A percentile compares a stretch with the other conserved stretches of the same genome.
Evolutionary conservation across 2,329 filamentous ascomycete species (phyloP).

Genomic region (Colletotrichum horii): DNA sequence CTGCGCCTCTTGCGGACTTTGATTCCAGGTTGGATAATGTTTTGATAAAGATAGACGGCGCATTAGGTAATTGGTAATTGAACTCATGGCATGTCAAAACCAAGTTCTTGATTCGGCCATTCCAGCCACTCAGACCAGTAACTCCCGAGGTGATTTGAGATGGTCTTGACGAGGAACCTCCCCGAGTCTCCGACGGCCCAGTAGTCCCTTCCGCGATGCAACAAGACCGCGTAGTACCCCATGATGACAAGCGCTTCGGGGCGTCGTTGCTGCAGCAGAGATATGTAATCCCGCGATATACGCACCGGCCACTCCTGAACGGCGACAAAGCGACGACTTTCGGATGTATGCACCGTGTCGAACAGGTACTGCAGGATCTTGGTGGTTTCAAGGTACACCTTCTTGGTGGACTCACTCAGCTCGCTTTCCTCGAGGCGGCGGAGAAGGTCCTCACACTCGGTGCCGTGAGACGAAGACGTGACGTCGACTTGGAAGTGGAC

Average conservation of each 20-base stretch:
- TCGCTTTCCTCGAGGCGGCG: conserved; percentile 20
- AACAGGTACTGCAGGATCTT: background rate
- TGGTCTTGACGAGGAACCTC: conserved; percentile 24
- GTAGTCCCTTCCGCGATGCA: conserved; percentile 34
- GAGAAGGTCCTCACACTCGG: conserved; percentile 32
- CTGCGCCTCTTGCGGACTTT: background rate
- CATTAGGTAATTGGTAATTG: background rate
- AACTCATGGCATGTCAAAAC: background rate
- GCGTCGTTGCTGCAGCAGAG: background rate
- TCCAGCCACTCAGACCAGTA: conserved; percentile 30
- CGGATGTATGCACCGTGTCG: background rate
- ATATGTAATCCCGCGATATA: conserved; percentile 36
- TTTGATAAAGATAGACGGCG: background rate
- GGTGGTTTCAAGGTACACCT: background rate
- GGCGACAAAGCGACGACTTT: conserved; percentile 26
- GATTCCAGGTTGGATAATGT: background rate
- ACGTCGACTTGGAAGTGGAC: background rate
- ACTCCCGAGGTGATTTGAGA: conserved; percentile 23
- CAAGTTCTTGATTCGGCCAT: conserved; percentile 23
- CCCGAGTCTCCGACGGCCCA: conserved; percentile 36
- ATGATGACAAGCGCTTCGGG: conserved; percentile 37
- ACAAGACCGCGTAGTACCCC: conserved; percentile 45
- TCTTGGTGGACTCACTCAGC: background rate
- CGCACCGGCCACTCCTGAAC: conserved; percentile 36
- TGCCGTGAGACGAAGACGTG: background rate